Conservation (phyloP, 495 filamentous ascomycete species). For the Physcia stellaris region DNA sequence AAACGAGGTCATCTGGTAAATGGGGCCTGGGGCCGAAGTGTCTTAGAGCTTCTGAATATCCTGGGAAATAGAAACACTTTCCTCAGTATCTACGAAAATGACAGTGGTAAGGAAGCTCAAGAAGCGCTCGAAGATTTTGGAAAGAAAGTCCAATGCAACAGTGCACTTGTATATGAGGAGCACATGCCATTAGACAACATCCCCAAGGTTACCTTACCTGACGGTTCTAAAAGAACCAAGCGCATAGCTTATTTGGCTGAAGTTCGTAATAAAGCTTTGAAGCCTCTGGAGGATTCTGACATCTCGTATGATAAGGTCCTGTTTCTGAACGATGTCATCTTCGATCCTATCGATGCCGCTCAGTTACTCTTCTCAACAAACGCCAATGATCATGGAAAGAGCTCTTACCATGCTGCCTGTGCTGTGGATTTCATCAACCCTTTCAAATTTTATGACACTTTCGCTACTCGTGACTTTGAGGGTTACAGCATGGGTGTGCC, state of each 20-base stretch:
- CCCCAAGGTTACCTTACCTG: slow-evolving; percentile 43
- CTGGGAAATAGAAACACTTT: slow-evolving; percentile 39
- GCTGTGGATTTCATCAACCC: slow-evolving; percentile 64
- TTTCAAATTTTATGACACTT: slow-evolving; percentile 74
- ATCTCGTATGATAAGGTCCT: slow-evolving; percentile 51
- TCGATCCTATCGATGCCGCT: slow-evolving; percentile 52
- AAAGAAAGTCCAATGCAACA: slow-evolving; percentile 30
- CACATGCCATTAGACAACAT: slow-evolving; percentile 38
- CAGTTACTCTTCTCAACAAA: slow-evolving; percentile 71
- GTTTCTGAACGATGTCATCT: slow-evolving; percentile 65
- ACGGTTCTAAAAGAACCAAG: slow-evolving; percentile 47
- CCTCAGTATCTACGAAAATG: slow-evolving; percentile 55
- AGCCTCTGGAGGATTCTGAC: slow-evolving; percentile 34
- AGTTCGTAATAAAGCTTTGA: slow-evolving; percentile 59
- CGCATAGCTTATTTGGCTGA: slow-evolving; percentile 68
- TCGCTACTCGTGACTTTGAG: slow-evolving; percentile 61
- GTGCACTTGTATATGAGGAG: slow-evolving; percentile 40
- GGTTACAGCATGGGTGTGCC: slow-evolving; percentile 58
- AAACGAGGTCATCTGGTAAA: slow-evolving; percentile 39
- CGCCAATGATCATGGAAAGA: slow-evolving; percentile 35
- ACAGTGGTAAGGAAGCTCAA: slow-evolving; percentile 39
- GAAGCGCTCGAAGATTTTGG: slow-evolving; percentile 30
- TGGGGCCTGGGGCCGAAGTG: slow-evolving; percentile 51
- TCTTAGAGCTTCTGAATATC: slow-evolving; percentile 48
- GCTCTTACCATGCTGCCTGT: slow-evolving; percentile 65